Evolutionary conservation across 345 rosid genomes (phyloP), one percentile per base, ranked within the genome.

Genomic region (Hypericum perforatum): DNA sequence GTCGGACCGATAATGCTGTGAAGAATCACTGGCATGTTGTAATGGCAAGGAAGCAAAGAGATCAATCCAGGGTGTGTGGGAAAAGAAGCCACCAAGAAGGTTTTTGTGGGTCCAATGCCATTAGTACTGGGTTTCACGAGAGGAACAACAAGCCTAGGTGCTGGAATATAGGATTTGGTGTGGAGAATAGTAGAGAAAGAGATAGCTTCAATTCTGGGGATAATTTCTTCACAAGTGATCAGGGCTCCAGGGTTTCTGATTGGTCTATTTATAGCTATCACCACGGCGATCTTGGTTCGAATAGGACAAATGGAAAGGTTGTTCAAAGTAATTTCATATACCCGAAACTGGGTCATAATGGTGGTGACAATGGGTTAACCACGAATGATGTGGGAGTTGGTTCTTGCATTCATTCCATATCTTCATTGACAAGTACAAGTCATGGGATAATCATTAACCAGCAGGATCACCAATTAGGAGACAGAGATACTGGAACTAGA

Each of bases 31-130:
- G 51, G 52, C 73, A 68, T 59, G 73, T 68, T 5, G 57, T 68
- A 9, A 59, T 68, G 68, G 68, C 73, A 6, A 63, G 73, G 49
- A 67, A 58, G 52, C 68, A 73, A 45, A 62, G 89, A 44, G 79
- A 79, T n/a, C 71, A 62, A 32, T 65, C 77, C 8, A 73, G 57
- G 61, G 13, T 57, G 5, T 62, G 67, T 42, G 72, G 75, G 9
- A 68, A 71, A 54, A 64, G 77, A 60, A 70, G 62, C 65, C 60
- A 45, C 51, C 60, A 69, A 61, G 72, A 68, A n/a, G 42, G 43
- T 7, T 42, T 48, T 7, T 59, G 14, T 37, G 59, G 57, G 52
- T 16, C 70, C 51, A 63, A 46, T 9, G 16, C 43, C 12, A 37
- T 22, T 15, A 36, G 54, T 22, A 52, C 11, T 50, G 49, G 12